Percentiles rank a stretch among this genome's conserved stretches.
Conservation (phyloP, 78 protist species). For the Dictyostelium capitatum region DNA sequence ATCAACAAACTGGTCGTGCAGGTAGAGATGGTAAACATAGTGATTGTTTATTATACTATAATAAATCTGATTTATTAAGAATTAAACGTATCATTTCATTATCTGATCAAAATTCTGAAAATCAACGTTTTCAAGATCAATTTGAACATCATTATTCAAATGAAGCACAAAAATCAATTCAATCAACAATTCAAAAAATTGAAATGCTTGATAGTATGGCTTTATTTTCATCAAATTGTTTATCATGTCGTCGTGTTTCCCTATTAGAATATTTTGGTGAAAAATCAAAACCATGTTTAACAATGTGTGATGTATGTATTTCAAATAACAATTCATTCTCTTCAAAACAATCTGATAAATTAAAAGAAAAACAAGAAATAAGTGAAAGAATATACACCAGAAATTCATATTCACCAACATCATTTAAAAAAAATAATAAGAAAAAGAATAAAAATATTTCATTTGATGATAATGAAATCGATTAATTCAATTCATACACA, state of each 20-base stretch:
- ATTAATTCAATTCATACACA: too few species aligned
- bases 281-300: conserved; percentile 31
- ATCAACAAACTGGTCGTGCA: conserved; percentile 94
- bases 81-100: not conserved
- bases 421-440: conserved; percentile 2
- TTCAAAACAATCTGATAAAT: not conserved
- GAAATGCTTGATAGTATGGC: conserved; percentile 30
- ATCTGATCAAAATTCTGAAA: not conserved
- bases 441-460: not conserved
- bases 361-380: not conserved
- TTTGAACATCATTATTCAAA: not conserved
- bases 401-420: not conserved
- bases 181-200: not conserved
- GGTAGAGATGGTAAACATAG: conserved; percentile 81
- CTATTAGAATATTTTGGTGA: conserved; percentile 56
- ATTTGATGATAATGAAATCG: not conserved
- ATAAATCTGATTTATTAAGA: not conserved
- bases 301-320: conserved; percentile 39
- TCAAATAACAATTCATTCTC: not conserved
- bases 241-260: conserved; percentile 18
- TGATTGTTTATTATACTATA: conserved; percentile 51
- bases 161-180: not conserved
- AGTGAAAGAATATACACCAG: not conserved
- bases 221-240: not conserved
- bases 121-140: not conserved